Conservation (phyloP, 192 early-diverging fungal species). For the Chytriomyces sp. region DNA sequence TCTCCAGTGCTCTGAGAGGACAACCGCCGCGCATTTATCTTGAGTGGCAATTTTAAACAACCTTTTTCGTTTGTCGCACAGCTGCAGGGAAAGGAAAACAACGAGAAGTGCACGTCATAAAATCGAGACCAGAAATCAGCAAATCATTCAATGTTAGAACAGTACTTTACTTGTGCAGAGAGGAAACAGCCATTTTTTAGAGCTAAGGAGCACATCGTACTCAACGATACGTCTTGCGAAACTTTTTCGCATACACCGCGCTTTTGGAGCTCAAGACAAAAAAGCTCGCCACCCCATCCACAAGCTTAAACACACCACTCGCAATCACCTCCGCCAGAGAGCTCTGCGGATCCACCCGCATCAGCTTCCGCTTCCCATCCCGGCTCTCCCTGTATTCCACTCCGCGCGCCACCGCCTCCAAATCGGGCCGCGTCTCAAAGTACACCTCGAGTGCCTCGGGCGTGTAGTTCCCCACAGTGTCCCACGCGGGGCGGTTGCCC, state of each 20-base stretch:
- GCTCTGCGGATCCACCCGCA: constrained; percentile 41
- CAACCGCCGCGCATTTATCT: no score
- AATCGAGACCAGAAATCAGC: no score
- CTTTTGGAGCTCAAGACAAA: constrained; percentile 74
- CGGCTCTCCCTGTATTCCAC: constrained; percentile 50
- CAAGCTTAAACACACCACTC: constrained; percentile 69
- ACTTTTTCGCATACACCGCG: constrained; percentile 63
- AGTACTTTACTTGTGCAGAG: no score
- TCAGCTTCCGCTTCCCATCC: constrained; percentile 56
- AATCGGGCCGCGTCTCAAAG: constrained; percentile 64
- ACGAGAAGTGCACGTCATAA: no score
- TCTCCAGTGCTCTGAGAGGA: no score
- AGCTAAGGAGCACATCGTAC: no score
- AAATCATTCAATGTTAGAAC: no score
- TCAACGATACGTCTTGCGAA: constrained; percentile 58
- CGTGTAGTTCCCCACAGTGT: constrained; percentile 65
- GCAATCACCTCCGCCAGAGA: constrained; percentile 67
- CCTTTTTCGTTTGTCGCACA: no score
- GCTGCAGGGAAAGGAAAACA: no score
- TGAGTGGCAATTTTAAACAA: no score
- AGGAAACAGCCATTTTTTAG: no score
- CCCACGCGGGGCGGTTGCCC: constrained; percentile 78
- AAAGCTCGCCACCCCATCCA: constrained; percentile 84
- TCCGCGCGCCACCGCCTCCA: constrained; percentile 24
- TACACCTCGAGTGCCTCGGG: constrained; percentile 75